Evolutionary conservation across 108 stramenopile genomes (phyloP).

Genomic region (Conticribra guillardii): DNA sequence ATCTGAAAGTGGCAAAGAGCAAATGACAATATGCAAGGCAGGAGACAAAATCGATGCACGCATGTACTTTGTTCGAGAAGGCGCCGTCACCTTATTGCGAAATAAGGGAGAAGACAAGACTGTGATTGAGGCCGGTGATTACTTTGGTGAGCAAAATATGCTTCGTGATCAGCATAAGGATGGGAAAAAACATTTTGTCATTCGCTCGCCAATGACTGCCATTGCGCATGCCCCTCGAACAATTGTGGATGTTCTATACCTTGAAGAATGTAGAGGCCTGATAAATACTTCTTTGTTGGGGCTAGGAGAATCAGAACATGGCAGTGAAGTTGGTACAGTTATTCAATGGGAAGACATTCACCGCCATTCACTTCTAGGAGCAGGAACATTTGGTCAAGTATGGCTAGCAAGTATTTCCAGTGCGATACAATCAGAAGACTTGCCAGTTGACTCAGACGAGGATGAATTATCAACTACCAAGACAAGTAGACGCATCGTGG

Average conservation of each 20-base stretch:
- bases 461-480: too few species aligned
- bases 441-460: too few species aligned
- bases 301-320: conserved; percentile 25
- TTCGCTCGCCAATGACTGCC: conserved; percentile 30
- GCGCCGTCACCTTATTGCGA: conserved; percentile 15
- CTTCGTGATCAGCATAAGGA: conserved; percentile 52
- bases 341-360: conserved; percentile 13
- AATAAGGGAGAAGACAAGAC: conserved; percentile 19
- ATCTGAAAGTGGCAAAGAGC: neutral
- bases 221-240: conserved; percentile 11
- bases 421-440: too few species aligned
- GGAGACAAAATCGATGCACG: conserved; percentile 20
- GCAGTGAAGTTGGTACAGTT: conserved; percentile 12
- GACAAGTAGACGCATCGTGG: conserved; percentile 9
- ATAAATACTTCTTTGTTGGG: conserved; percentile 30
- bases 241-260: conserved; percentile 18
- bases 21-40: conserved; percentile 14
- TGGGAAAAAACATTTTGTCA: conserved; percentile 14
- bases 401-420: conserved; percentile 27
- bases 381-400: conserved; percentile 28
- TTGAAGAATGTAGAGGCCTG: conserved; percentile 14
- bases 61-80: conserved; percentile 27
- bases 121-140: conserved; percentile 15
- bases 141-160: conserved; percentile 40
- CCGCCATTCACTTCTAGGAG: conserved; percentile 12